A percentile compares a stretch with the other conserved stretches of the same genome.
Evolutionary conservation across 2,329 filamentous ascomycete species (phyloP).

Genomic region (Verticillium zaregamsianum): DNA sequence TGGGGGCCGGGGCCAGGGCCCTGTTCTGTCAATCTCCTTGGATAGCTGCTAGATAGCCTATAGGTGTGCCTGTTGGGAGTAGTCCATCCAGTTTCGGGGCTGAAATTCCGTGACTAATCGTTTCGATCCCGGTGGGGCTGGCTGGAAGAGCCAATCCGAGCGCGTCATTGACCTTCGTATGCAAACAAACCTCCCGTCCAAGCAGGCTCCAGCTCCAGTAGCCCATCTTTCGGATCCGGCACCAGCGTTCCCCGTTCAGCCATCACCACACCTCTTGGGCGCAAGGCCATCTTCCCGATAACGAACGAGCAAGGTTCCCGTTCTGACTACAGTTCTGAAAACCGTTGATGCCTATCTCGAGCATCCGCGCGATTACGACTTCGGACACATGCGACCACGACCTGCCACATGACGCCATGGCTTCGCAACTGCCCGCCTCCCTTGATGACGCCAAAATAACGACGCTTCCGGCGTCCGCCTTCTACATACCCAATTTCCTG

Average conservation of each 20-base stretch:
- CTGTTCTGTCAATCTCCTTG: not conserved
- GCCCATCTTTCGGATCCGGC: not conserved
- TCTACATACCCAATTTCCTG: conserved; percentile 86
- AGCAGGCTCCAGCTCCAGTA: not conserved
- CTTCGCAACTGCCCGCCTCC: conserved; percentile 33
- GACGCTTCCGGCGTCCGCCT: conserved; percentile 60
- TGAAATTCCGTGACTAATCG: not conserved
- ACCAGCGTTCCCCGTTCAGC: not conserved
- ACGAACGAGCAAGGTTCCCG: not conserved
- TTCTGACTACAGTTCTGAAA: too few species aligned
- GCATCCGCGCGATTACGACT: not conserved
- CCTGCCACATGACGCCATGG: not conserved
- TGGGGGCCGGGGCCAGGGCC: not conserved
- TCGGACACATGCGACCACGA: not conserved
- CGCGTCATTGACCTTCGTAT: not conserved
- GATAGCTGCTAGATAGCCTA: not conserved
- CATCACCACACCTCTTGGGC: not conserved
- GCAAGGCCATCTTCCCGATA: not conserved
- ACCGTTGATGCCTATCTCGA: not conserved
- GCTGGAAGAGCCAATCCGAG: not conserved
- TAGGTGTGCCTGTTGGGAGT: not conserved
- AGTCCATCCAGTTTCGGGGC: not conserved
- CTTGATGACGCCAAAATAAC: conserved; percentile 50
- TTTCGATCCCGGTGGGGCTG: not conserved
- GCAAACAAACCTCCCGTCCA: not conserved